Evolutionary conservation across 2,329 filamentous ascomycete species (phyloP).

Genomic region (Sodiomyces alkalinus): DNA sequence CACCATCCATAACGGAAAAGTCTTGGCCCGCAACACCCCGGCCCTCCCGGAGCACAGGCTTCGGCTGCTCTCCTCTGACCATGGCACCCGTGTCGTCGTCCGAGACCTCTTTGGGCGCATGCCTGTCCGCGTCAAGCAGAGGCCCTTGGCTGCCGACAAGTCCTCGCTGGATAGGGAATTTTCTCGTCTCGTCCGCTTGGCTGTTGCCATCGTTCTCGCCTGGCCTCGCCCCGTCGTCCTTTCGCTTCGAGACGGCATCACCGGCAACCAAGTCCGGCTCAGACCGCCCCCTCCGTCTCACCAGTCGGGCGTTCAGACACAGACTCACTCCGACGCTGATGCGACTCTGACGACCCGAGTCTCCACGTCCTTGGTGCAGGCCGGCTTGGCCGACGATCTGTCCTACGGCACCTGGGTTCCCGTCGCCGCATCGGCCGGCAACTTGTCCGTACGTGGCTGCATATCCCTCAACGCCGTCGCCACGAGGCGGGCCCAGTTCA

Average conservation of each 20-base stretch:
- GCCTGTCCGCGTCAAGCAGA: constrained; percentile 78
- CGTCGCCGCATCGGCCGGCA: constrained; percentile 48
- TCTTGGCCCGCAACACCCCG: constrained; percentile 49
- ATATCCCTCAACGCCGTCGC: constrained; percentile 58
- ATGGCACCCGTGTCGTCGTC: constrained; percentile 65
- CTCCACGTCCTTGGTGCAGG: constrained; percentile 31
- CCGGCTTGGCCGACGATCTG: constrained; percentile 40
- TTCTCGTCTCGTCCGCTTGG: constrained; percentile 40
- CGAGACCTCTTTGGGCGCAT: constrained; percentile 78
- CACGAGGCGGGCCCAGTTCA: constrained; percentile 61
- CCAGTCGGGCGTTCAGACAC: too few relatives aligned
- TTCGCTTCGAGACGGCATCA: constrained; percentile 35
- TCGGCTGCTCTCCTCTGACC: constrained; percentile 34
- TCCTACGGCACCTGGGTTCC: constrained; percentile 50
- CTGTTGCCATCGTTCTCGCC: constrained; percentile 54
- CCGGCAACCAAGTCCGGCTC: constrained; percentile 22
- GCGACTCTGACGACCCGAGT: not conserved
- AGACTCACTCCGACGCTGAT: not conserved
- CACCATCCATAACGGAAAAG: constrained; percentile 52
- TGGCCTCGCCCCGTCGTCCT: constrained; percentile 46
- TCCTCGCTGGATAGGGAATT: constrained; percentile 45
- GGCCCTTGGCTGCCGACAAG: constrained; percentile 39
- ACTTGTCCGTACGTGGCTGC: constrained; percentile 50
- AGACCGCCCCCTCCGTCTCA: constrained; percentile 9
- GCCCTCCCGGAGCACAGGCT: constrained; percentile 42